Conservation (phyloP, 192 early-diverging fungal genomes). For the Backusella sp. region DNA sequence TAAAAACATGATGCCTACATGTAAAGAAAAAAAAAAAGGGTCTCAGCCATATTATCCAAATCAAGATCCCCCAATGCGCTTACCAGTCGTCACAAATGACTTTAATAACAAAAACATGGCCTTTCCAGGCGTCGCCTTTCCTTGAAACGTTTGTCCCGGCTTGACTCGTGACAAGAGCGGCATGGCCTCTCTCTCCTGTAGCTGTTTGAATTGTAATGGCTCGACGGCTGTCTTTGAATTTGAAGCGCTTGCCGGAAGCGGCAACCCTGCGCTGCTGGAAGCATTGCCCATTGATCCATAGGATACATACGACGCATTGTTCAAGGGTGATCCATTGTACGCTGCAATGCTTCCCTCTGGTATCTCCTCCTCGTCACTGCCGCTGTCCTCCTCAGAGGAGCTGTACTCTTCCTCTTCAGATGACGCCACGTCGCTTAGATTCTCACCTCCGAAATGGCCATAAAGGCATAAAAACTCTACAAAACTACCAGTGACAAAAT, state of each 20-base stretch:
- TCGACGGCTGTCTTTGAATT: neutral
- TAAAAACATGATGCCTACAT: slow-evolving; percentile 34
- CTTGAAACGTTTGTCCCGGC: slow-evolving; percentile 34
- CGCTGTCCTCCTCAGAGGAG: neutral
- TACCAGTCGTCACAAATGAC: slow-evolving; percentile 59
- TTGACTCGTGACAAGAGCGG: slow-evolving; percentile 27
- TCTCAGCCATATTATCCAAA: slow-evolving; percentile 5
- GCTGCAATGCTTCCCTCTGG: slow-evolving; percentile 10
- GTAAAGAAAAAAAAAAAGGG: neutral
- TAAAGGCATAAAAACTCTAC: slow-evolving; percentile 92
- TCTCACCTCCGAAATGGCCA: slow-evolving; percentile 93
- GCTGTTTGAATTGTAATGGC: slow-evolving; percentile 22
- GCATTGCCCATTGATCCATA: neutral
- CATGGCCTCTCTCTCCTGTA: slow-evolving; percentile 24
- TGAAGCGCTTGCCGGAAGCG: slow-evolving; percentile 1
- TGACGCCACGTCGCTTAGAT: slow-evolving; percentile 73
- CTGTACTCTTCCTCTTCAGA: slow-evolving; percentile 8
- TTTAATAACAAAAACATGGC: slow-evolving; percentile 78
- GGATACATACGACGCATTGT: slow-evolving; percentile 1
- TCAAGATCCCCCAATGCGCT: neutral
- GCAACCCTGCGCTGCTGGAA: slow-evolving; percentile 1
- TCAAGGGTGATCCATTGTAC: slow-evolving; percentile 6
- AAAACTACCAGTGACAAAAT: slow-evolving; percentile 85
- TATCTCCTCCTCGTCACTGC: neutral
- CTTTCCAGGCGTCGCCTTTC: slow-evolving; percentile 64